These are phyloP conservation scores for Thoreauomyces humboldtii DNA, from an alignment of 192 early-diverging fungal species.

Conservation along the genomic window DNA sequence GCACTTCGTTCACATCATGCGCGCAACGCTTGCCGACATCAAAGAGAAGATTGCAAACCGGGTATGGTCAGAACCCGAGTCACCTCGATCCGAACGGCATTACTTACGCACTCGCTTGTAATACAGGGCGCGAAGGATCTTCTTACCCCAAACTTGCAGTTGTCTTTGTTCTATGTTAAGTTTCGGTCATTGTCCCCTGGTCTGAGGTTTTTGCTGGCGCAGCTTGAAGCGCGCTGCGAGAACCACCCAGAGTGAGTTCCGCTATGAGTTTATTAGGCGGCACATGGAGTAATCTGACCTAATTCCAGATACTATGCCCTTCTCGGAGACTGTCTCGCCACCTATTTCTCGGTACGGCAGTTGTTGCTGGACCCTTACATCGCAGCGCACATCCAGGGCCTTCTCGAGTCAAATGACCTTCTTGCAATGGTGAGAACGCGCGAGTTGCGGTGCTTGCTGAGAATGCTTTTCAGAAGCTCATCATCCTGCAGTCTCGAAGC, in stretches of 20 bases:
- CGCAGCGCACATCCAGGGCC: slow-evolving; percentile 56
- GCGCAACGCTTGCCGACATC: slow-evolving; percentile 61
- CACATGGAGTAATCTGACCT: too few relatives aligned
- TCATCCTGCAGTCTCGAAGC: slow-evolving; percentile 53
- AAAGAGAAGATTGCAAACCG: slow-evolving; percentile 53
- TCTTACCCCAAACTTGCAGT: slow-evolving; percentile 38
- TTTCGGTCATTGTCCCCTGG: slow-evolving; percentile 68
- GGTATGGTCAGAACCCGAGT: too few relatives aligned
- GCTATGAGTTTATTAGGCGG: not conserved
- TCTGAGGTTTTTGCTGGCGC: slow-evolving; percentile 61
- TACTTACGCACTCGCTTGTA: too few relatives aligned
- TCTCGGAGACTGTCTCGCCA: slow-evolving; percentile 69
- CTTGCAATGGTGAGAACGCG: slow-evolving; percentile 22
- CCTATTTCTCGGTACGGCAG: slow-evolving; percentile 73
- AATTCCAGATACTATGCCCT: slow-evolving; percentile 60
- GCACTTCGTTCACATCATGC: slow-evolving; percentile 71
- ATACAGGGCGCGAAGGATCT: slow-evolving; percentile 28
- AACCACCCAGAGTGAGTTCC: slow-evolving; percentile 64
- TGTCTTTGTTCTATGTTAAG: slow-evolving; percentile 72
- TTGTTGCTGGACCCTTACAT: slow-evolving; percentile 68
- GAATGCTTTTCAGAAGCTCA: not conserved
- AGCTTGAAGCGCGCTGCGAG: slow-evolving; percentile 73
- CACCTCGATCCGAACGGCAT: not conserved
- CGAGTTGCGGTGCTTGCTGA: too few relatives aligned
- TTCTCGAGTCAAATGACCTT: slow-evolving; percentile 33